A percentile compares a stretch with the other conserved stretches of the same genome.
Evolutionary conservation across 176 grass and related monocot genomes (phyloP).

Genomic region (Bothriochloa decipiens): DNA sequence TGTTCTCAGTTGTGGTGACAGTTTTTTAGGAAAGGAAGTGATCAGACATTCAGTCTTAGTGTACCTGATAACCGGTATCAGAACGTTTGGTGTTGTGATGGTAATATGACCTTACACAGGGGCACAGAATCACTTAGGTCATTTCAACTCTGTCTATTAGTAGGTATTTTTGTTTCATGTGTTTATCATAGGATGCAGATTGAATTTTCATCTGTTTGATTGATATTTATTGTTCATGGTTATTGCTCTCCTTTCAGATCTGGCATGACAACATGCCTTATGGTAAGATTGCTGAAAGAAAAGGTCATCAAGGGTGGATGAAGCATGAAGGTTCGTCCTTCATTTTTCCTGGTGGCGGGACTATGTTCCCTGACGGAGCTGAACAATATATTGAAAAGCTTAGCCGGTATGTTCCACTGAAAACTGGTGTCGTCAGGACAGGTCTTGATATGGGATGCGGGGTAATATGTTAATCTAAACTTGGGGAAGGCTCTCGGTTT

Average conservation of each 20-base stretch:
- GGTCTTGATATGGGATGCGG: slow-evolving; percentile 97
- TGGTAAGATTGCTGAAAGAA: slow-evolving; percentile 91
- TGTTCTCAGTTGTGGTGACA: neutral
- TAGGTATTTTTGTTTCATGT: neutral
- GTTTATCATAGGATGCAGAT: neutral
- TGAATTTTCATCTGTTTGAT: neutral
- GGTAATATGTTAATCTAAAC: slow-evolving; percentile 57
- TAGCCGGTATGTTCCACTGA: slow-evolving; percentile 65
- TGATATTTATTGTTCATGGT: neutral
- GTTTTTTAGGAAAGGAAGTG: slow-evolving; percentile 12
- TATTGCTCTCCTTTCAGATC: slow-evolving; percentile 61
- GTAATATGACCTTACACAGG: neutral
- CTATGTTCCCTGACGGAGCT: slow-evolving; percentile 92
- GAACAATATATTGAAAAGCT: slow-evolving; percentile 82
- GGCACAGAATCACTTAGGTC: slow-evolving; percentile 1
- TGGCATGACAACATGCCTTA: slow-evolving; percentile 98
- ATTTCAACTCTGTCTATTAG: neutral
- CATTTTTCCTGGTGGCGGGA: slow-evolving; percentile 89
- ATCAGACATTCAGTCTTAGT: neutral
- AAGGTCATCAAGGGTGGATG: slow-evolving; percentile 98
- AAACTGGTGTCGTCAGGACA: slow-evolving; percentile 67
- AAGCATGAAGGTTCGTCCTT: slow-evolving; percentile 83
- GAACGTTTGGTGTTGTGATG: neutral
- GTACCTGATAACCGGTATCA: neutral
- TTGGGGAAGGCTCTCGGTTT: slow-evolving; percentile 9